These are phyloP conservation scores for Nigrospora sphaerica DNA, from an alignment of 2,329 filamentous ascomycete species.

Conservation along the genomic window DNA sequence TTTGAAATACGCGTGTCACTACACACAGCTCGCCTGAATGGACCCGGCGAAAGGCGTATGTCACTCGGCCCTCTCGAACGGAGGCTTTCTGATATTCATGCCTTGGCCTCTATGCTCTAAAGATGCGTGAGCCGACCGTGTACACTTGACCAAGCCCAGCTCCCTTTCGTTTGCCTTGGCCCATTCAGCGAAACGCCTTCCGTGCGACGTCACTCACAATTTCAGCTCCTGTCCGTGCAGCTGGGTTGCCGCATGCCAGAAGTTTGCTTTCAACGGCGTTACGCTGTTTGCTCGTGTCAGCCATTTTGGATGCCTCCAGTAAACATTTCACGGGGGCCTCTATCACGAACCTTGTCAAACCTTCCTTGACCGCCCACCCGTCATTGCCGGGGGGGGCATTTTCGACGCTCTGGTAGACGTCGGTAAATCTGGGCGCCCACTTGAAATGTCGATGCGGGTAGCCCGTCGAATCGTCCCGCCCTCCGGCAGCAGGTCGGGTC, in stretches of 20 bases:
- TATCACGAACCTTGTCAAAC: constrained; percentile 66
- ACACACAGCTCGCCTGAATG: neutral
- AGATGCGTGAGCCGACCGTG: constrained; percentile 3
- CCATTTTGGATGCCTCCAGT: neutral
- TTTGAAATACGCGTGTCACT: too few species aligned
- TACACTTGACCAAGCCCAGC: constrained; percentile 1
- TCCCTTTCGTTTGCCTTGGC: neutral
- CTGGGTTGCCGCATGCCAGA: constrained; percentile 65
- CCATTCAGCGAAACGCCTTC: neutral
- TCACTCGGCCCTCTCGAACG: neutral
- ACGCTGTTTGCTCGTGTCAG: constrained; percentile 48
- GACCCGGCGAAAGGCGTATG: constrained; percentile 2
- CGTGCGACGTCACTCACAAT: constrained; percentile 56
- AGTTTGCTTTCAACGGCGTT: constrained; percentile 87
- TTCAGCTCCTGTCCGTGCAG: constrained; percentile 66
- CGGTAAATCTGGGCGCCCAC: constrained; percentile 82
- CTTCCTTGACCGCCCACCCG: constrained; percentile 86
- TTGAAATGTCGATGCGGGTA: constrained; percentile 86
- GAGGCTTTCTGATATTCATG: constrained; percentile 9
- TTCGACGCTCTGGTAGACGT: constrained; percentile 84
- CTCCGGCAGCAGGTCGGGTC: constrained; percentile 13
- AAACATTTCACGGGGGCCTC: constrained; percentile 1
- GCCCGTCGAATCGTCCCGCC: constrained; percentile 21
- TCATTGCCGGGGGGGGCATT: constrained; percentile 75
- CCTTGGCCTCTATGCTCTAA: constrained; percentile 19